phyloP scores from a whole-genome alignment of 768 basidiomycete species.

The Leccinum longicurvipes region DNA sequence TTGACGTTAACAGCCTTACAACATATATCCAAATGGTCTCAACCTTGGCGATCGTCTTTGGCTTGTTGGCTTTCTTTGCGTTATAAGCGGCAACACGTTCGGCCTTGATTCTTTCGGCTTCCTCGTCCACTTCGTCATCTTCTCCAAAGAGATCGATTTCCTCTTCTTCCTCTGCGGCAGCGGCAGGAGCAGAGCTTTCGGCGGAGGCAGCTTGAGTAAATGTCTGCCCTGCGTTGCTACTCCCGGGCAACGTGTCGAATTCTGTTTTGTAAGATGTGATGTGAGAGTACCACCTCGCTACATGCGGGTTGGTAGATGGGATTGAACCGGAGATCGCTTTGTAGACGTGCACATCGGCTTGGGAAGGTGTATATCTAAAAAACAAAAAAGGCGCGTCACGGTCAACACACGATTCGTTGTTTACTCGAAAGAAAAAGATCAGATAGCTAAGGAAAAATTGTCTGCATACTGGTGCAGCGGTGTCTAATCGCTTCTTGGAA shows the following conservation, averaged over 20 bases:
- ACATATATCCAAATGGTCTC: constrained; percentile 13
- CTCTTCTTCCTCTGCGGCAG: constrained; percentile 49
- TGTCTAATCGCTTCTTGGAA: constrained; percentile 95
- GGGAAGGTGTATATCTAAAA: constrained; percentile 81
- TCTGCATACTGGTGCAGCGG: constrained; percentile 78
- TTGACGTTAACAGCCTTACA: constrained; percentile 11
- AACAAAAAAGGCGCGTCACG: constrained; percentile 1
- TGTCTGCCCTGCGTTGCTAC: constrained; percentile 75
- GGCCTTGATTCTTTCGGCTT: constrained; percentile 83
- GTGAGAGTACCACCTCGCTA: constrained; percentile 91
- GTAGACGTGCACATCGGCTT: constrained; percentile 92
- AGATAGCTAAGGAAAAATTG: constrained; percentile 68
- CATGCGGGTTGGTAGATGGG: constrained; percentile 64
- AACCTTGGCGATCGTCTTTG: constrained; percentile 86
- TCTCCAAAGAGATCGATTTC: constrained; percentile 90
- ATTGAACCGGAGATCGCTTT: constrained; percentile 71
- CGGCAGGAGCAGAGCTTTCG: constrained; percentile 45
- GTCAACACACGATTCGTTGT: constrained; percentile 4
- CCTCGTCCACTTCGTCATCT: constrained; percentile 77
- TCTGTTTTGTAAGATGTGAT: constrained; percentile 84
- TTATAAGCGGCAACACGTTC: constrained; percentile 93
- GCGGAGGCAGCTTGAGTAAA: constrained; percentile 53
- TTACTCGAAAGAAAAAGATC: constrained; percentile 36
- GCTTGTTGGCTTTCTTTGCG: constrained; percentile 88
- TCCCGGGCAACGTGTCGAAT: constrained; percentile 75